phyloP scores from a whole-genome alignment of 108 stramenopile genomes.

The Cyclotella kingstonii region DNA sequence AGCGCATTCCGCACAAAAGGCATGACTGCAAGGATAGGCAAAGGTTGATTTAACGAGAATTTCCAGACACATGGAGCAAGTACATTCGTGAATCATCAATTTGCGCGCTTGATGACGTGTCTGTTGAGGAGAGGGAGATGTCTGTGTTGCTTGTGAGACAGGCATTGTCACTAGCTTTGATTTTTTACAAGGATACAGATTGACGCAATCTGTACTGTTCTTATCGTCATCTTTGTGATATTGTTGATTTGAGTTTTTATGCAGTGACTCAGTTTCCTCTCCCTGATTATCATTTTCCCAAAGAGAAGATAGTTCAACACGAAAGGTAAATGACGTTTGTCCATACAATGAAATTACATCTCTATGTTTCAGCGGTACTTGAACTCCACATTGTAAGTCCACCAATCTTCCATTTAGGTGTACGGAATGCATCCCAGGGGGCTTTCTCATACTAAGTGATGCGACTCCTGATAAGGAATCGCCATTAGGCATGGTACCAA shows the following conservation, averaged over 20 bases:
- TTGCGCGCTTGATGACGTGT: conserved; percentile 17
- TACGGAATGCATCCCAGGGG: conserved; percentile 2
- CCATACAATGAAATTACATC: conserved; percentile 24
- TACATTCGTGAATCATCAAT: conserved; percentile 13
- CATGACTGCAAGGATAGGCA: conserved; percentile 29
- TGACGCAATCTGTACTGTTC: neutral
- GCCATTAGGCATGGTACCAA: neutral
- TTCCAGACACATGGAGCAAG: conserved; percentile 38
- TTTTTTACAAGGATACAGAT: no score
- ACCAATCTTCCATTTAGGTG: conserved; percentile 12
- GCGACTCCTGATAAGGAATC: conserved; percentile 2
- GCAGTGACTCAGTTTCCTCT: neutral
- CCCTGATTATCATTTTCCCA: conserved; percentile 1
- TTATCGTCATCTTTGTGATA: neutral
- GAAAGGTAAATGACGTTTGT: conserved; percentile 16
- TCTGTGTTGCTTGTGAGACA: neutral
- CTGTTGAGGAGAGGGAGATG: conserved; percentile 2
- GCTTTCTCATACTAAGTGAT: conserved; percentile 32
- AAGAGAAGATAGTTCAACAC: conserved; percentile 1
- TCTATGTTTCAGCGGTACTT: conserved; percentile 12
- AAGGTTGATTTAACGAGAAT: conserved; percentile 30
- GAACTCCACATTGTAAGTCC: conserved; percentile 3
- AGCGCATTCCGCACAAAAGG: conserved; percentile 31
- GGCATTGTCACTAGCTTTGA: neutral
- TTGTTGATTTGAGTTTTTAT: neutral